Evolutionary conservation across 208 protist species (phyloP), one percentile per base, ranked within the genome.

Genomic region (Wallacemonas sp.): DNA sequence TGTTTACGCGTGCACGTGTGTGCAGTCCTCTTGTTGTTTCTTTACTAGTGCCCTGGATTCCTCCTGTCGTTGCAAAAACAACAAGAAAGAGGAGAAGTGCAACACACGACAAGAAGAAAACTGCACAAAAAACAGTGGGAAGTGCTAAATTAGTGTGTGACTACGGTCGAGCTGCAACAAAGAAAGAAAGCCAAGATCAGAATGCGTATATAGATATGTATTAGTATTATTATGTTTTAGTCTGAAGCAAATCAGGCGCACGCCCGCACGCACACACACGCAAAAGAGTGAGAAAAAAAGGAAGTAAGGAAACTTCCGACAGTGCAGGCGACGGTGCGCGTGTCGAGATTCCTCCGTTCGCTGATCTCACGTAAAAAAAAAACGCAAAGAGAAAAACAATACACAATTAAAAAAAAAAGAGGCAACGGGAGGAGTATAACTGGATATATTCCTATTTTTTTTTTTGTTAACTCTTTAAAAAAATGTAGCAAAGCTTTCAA

Each of bases 231-330:
- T n/a, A n/a, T n/a, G n/a, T n/a, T n/a, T n/a, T n/a, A n/a, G n/a
- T n/a, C n/a, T n/a, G 39, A 45, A 61, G 65, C 48, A 49, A 67
- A 42, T 42, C 7, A 67, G 25, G 39, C 26, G 33, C 1, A 52
- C 46, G 14, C 5, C 14, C 14, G 29, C 23, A 3, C 39, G 42
- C 3, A 44, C 16, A 50, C 18, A 36, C n/a, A 41, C 12, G 23
- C 20, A 49, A 70, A 70, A 70, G 59, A 62, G 10, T 42, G 14
- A 42, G 38, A 42, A 14, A 54, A 57, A 70, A 23, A 64, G 54
- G 48, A 70, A 64, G 20, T 48, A 59, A 54, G 23, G 42, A 29
- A n/a, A n/a, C n/a, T n/a, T n/a, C n/a, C n/a, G n/a, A n/a, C n/a
- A n/a, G n/a, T n/a, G n/a, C n/a, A n/a, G n/a, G n/a, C n/a, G n/a